These are phyloP conservation scores for Russula brevipes DNA, from an alignment of 768 basidiomycete species.

Conservation along the genomic window DNA sequence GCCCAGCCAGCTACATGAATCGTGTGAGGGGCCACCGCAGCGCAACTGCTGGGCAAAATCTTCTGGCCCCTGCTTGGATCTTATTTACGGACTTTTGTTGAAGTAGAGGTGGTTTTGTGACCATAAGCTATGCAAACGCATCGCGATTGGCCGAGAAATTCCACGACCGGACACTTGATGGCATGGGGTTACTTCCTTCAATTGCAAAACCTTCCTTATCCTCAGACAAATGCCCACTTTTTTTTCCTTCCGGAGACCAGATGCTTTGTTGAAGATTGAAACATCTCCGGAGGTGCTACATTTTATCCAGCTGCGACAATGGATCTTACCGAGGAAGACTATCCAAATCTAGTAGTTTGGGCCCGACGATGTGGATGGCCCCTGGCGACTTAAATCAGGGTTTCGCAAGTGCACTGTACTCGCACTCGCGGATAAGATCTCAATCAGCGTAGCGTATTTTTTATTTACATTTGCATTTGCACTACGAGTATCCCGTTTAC, in stretches of 20 bases:
- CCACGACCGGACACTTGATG: not conserved
- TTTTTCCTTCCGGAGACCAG: not conserved
- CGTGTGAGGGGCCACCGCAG: conserved; percentile 25
- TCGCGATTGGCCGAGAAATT: not conserved
- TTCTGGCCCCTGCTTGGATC: not conserved
- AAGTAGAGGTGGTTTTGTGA: not conserved
- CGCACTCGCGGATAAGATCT: no score
- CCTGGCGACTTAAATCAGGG: not conserved
- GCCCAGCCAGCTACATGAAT: conserved; percentile 25
- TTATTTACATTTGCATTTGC: no score
- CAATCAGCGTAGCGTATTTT: no score
- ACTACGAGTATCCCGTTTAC: no score
- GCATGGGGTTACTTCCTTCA: not conserved
- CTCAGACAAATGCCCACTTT: not conserved
- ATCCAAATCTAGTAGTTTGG: conserved; percentile 15
- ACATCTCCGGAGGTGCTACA: not conserved
- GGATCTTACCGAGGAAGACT: conserved; percentile 20
- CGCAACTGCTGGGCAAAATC: not conserved
- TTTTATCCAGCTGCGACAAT: not conserved
- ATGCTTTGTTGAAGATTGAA: not conserved
- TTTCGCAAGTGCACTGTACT: no score
- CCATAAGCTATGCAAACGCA: not conserved
- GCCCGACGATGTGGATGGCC: not conserved
- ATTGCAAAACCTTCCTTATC: no score
- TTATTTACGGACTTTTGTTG: not conserved